phyloP scores from a whole-genome alignment of 1,139 yeast genomes.

The Meyerozyma smithsonii region DNA sequence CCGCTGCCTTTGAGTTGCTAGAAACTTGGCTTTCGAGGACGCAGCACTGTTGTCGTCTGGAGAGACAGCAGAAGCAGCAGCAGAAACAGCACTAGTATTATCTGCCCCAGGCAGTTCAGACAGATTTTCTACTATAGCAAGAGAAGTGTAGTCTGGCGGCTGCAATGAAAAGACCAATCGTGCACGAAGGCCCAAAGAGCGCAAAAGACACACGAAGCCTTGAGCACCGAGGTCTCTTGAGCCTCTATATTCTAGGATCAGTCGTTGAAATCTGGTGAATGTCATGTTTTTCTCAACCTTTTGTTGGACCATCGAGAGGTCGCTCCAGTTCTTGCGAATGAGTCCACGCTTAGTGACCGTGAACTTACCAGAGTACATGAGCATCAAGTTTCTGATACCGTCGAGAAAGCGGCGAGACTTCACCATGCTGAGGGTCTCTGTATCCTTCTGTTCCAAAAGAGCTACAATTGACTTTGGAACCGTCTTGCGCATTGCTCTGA shows the following conservation, averaged over 20 bases:
- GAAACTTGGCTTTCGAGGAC: conserved; percentile 18
- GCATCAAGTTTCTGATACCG: conserved; percentile 62
- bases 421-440: conserved; percentile 32
- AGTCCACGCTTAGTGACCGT: conserved; percentile 41
- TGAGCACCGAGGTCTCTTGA: conserved; percentile 80
- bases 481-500: conserved; percentile 31
- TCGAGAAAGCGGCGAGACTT: conserved; percentile 72
- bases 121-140: conserved; percentile 18
- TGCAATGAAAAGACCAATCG: conserved; percentile 80
- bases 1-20: neutral
- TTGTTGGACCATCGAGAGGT: conserved; percentile 21
- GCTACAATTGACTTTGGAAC: conserved; percentile 31
- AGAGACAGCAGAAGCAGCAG: no score
- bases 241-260: conserved; percentile 51
- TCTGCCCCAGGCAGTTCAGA: no score
- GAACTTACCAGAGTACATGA: conserved; percentile 58
- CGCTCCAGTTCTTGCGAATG: conserved; percentile 61
- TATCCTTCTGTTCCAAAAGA: conserved; percentile 7
- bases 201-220: conserved; percentile 73
- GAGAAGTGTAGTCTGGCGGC: conserved; percentile 74
- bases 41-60: conserved; percentile 2
- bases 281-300: conserved; percentile 22
- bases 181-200: conserved; percentile 69
- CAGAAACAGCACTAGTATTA: no score
- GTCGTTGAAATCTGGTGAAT: conserved; percentile 33